phyloP scores from a whole-genome alignment of 805 yeast species.

The Pichia sporocuriosa region DNA sequence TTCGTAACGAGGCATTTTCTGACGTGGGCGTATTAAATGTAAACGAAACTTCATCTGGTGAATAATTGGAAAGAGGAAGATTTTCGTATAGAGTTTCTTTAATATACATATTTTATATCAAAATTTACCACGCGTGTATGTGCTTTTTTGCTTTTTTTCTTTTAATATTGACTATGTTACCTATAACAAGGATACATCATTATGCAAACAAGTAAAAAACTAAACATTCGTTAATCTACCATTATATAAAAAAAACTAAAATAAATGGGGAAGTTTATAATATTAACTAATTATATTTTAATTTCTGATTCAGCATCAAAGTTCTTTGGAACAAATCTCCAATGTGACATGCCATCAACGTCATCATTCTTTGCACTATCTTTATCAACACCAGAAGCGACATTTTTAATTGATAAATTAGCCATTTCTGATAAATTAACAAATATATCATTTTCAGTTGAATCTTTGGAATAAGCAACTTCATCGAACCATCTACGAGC shows the following conservation, averaged over 20 bases:
- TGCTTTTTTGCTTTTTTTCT: no score
- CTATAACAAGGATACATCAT: no score
- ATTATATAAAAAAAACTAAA: neutral
- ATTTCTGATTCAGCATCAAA: conserved; percentile 60
- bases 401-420: conserved; percentile 53
- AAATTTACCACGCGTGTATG: no score
- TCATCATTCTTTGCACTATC: conserved; percentile 39
- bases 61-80: neutral
- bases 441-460: conserved; percentile 27
- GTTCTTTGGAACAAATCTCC: conserved; percentile 56
- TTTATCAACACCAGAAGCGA: conserved; percentile 54
- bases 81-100: no score
- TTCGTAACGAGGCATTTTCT: conserved; percentile 63
- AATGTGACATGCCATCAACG: conserved; percentile 47
- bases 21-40: conserved; percentile 20
- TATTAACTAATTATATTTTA: conserved; percentile 25
- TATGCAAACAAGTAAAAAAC: no score
- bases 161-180: no score
- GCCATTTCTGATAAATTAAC: conserved; percentile 40
- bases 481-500: conserved; percentile 73
- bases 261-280: no score
- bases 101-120: no score
- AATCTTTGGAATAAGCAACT: conserved; percentile 30
- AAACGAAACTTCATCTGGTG: conserved; percentile 5
- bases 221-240: no score